Base-by-base conservation (phyloP, 768 basidiomycete genomes). In the Vararia minispora region DNA sequence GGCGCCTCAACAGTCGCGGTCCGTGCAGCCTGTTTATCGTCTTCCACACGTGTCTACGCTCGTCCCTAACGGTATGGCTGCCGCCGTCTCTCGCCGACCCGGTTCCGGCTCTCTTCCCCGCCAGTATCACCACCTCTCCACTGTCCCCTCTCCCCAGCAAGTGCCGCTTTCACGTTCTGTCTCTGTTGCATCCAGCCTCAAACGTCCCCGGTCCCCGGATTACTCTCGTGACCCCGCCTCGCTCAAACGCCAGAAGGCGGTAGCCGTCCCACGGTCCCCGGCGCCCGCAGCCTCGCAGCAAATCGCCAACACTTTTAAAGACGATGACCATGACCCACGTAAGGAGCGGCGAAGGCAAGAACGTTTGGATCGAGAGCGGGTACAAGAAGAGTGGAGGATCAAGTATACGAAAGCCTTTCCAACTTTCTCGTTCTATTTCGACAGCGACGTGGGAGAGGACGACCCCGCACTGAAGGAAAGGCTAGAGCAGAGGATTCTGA, bases 371-470 rank as follows among this genome's bases (percentile, higher is more conserved):
- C n/a, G n/a, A n/a, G 47, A 48, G 37, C 31, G 45, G 9, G 45
- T 46, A 28, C 41, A 31, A 17, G 47, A 48, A 27, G 47, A 48
- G 14, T 48, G 46, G 18, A 30, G 40, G n/a, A 17, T 35, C 4
- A 48, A 48, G 41, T 48, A 48, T 36, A 43, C 45, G 12, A 44
- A 76, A 16, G 77, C 78, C 3, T 85, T 82, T 48, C 83, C 84
- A 51, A 69, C 71, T 9, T 73, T 81, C 44, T 79, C 79, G 4
- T 83, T 82, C 52, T 76, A 84, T 47, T 70, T 85, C 32, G 65
- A 85, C 40, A 71, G 77, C 34, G 81, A 84, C 48, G 69, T 79
- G 45, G 81, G 80, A 54, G 79, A 79, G 14, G 61, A 68, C 26
- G 51, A 47, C 18, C 58, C 61, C 14, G 48, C 56, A 9, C 56